Base-by-base conservation (phyloP, 2,329 filamentous ascomycete species). In the Hypoxylon sp. region DNA sequence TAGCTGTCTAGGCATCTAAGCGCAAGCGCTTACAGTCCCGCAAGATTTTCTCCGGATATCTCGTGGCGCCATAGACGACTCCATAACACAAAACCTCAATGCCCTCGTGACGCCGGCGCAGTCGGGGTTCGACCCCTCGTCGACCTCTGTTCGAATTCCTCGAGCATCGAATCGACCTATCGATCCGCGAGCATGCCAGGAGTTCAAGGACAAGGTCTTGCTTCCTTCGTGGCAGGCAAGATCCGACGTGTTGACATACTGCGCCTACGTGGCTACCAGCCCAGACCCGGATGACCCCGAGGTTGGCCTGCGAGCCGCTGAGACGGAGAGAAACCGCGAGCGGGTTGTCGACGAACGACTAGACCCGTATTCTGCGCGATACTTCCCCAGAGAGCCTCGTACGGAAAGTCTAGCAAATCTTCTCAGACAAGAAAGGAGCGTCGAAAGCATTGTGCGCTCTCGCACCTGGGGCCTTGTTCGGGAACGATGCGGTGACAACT, bases 81-180 rank as follows among this genome's bases (percentile, higher is more conserved):
- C 90, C 40, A 98, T 99, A 70, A 87, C 87, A 0, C 93, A 97
- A 71, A 94, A 96, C 69, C 85, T 99, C 60, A 98, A 98, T 78
- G 91, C 92, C 1, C 83, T 98, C 31, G 78, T 91, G 40, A 93
- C 89, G 0, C 94, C 94, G 0, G 83, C 90, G 10, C 79, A 81
- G 40, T 75, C 77, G 33, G 86, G 87, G 13, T 98, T 97, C 75
- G 89, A 97, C 71, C 90, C 94, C 1, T 78, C 82, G 0, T 93
- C 91, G 1, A 96, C 92, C 1, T 84, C 87, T 0, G 78, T 83
- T 11, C 84, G 88, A 48, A 79, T 80, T 20, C 78, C 84, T 1
- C 77, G 81, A 35, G 76, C 84, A 0, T 68, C 78, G 4, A 75
- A 78, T 3, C 78, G 77, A 29, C 78, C 81, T 33, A 86, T 95